Conservation (phyloP, 495 filamentous ascomycete species). For the Rhizodiscina lignyota region DNA sequence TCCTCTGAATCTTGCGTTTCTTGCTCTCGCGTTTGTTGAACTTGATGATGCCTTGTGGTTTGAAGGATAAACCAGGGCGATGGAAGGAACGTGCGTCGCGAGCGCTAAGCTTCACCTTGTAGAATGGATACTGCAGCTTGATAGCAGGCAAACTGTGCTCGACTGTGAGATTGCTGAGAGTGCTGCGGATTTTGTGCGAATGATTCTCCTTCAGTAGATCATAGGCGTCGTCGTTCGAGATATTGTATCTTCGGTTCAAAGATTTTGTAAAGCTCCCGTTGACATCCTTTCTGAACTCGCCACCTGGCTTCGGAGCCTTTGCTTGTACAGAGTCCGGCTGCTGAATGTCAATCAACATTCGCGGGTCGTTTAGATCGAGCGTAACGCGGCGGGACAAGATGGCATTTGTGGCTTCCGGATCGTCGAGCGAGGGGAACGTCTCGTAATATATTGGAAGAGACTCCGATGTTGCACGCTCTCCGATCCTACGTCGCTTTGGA, state of each 20-base stretch:
- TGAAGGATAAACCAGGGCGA: slow-evolving; percentile 53
- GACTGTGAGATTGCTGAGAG: slow-evolving; percentile 64
- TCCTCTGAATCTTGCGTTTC: slow-evolving; percentile 69
- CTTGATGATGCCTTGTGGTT: slow-evolving; percentile 29
- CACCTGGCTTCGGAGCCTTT: slow-evolving; percentile 13
- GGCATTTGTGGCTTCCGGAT: slow-evolving; percentile 43
- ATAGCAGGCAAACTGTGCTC: slow-evolving; percentile 87
- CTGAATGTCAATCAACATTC: slow-evolving; percentile 59
- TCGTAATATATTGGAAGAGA: slow-evolving; percentile 29
- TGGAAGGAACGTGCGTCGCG: slow-evolving; percentile 82
- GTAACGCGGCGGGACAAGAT: slow-evolving; percentile 56
- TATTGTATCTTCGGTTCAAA: slow-evolving; percentile 72
- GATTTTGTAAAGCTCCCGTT: slow-evolving; percentile 38
- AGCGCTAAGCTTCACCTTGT: slow-evolving; percentile 65
- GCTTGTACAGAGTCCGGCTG: too few species aligned
- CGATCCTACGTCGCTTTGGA: slow-evolving; percentile 28
- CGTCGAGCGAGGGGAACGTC: slow-evolving; percentile 36
- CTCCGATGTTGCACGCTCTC: slow-evolving; percentile 24
- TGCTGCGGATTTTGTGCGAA: slow-evolving; percentile 85
- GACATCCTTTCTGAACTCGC: slow-evolving; percentile 33
- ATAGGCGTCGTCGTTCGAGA: slow-evolving; percentile 91
- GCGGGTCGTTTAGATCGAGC: slow-evolving; percentile 81
- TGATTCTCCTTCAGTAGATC: slow-evolving; percentile 92
- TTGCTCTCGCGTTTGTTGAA: slow-evolving; percentile 45
- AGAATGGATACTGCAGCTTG: slow-evolving; percentile 84